Conservation (phyloP, 2,329 filamentous ascomycete genomes). For the Rhinocladiella mackenziei region DNA sequence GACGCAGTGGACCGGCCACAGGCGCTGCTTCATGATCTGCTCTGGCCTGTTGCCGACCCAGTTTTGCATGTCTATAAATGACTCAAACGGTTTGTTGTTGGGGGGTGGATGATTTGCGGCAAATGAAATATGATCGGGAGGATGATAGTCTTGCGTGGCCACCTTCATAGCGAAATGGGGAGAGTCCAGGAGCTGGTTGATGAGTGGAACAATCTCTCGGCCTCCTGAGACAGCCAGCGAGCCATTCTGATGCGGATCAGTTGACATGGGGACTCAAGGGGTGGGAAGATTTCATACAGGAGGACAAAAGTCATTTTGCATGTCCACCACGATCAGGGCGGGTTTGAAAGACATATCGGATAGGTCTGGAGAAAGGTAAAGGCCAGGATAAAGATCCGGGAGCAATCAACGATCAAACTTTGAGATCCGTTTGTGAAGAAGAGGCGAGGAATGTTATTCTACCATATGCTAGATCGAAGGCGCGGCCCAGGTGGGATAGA, state of each 20-base stretch:
- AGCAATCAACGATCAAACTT: too few relatives aligned
- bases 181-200: conserved; percentile 70
- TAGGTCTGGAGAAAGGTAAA: neutral
- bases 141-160: conserved; percentile 93
- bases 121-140: conserved; percentile 79
- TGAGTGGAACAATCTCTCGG: conserved; percentile 62
- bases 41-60: conserved; percentile 33
- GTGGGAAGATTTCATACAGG: conserved; percentile 61
- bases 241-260: conserved; percentile 67
- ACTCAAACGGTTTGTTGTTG: conserved; percentile 64
- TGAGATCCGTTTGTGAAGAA: too few relatives aligned
- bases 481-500: neutral
- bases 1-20: conserved; percentile 93
- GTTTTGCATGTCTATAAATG: conserved; percentile 56
- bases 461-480: too few relatives aligned
- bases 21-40: conserved; percentile 57
- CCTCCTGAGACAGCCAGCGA: conserved; percentile 76
- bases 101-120: conserved; percentile 67
- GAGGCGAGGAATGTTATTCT: too few relatives aligned
- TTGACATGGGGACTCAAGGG: conserved; percentile 1
- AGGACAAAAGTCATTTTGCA: conserved; percentile 93
- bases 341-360: conserved; percentile 41
- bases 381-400: neutral
- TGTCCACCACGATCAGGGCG: conserved; percentile 73
- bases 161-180: conserved; percentile 67